These are phyloP conservation scores for Parastagonospora avenae DNA, from an alignment of 2,329 filamentous ascomycete genomes.

Conservation along the genomic window DNA sequence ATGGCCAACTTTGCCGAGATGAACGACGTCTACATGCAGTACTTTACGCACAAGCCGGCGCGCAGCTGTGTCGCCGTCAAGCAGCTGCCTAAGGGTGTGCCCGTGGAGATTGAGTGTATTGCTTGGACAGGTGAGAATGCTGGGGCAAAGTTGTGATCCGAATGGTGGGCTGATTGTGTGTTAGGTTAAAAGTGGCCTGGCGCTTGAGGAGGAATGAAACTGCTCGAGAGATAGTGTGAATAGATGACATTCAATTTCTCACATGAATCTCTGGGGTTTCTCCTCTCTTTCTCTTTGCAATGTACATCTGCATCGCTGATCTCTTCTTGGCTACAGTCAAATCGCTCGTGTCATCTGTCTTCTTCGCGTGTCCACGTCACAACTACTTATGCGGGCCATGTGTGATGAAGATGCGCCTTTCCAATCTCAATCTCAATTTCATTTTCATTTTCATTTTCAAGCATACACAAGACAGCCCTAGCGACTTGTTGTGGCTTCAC, in stretches of 20 bases:
- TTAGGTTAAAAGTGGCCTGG: conserved; percentile 8
- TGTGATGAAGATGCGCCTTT: too few relatives aligned
- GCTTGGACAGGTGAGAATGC: conserved; percentile 56
- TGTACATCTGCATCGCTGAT: neutral
- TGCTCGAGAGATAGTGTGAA: too few relatives aligned
- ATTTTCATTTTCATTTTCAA: conserved; percentile 35
- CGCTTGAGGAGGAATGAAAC: neutral
- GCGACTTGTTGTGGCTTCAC: conserved; percentile 2
- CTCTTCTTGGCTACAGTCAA: too few relatives aligned
- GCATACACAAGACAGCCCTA: conserved; percentile 10
- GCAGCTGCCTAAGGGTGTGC: conserved; percentile 82
- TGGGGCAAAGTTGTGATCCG: conserved; percentile 25
- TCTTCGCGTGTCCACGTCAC: too few relatives aligned
- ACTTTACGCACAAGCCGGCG: conserved; percentile 82
- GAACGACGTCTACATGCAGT: conserved; percentile 85
- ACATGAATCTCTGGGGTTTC: conserved; percentile 14
- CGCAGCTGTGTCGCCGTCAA: conserved; percentile 89
- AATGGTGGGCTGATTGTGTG: conserved; percentile 11
- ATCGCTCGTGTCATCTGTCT: too few relatives aligned
- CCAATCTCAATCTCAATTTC: too few relatives aligned
- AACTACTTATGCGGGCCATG: too few relatives aligned
- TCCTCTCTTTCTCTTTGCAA: neutral
- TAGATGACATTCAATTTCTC: neutral
- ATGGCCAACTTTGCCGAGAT: conserved; percentile 89
- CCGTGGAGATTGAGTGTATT: conserved; percentile 90